These are phyloP conservation scores for Exophiala sideris DNA, from an alignment of 2,329 filamentous ascomycete species.

Conservation along the genomic window DNA sequence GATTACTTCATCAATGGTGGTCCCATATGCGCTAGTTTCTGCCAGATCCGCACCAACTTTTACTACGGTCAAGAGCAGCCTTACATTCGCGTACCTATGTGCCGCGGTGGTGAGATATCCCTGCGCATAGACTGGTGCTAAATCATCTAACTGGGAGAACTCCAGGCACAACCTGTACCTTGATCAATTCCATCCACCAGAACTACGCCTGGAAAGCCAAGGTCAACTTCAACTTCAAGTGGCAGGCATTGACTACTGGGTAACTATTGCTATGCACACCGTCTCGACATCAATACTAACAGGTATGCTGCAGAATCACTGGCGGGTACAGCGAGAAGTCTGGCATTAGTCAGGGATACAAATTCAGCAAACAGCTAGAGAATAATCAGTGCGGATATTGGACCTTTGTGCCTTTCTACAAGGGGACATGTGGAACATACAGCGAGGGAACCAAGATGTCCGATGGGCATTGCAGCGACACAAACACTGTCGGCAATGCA, in stretches of 20 bases:
- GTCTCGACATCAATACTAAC: neutral
- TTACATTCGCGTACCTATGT: conserved; percentile 1
- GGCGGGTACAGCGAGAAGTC: conserved; percentile 5
- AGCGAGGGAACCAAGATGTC: neutral
- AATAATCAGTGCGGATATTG: conserved; percentile 12
- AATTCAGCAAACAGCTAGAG: conserved; percentile 3
- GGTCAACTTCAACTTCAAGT: conserved; percentile 4
- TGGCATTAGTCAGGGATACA: conserved; percentile 7
- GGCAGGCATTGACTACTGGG: neutral
- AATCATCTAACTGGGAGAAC: neutral
- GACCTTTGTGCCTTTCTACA: conserved; percentile 9
- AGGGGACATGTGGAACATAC: conserved; percentile 7
- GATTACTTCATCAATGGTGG: neutral
- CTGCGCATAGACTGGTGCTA: neutral
- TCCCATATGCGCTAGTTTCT: conserved; percentile 6
- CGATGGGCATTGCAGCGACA: neutral
- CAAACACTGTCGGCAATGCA: neutral
- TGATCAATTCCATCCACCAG: neutral
- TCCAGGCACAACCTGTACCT: conserved; percentile 1
- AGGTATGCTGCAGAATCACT: neutral
- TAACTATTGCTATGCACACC: neutral
- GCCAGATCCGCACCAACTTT: conserved; percentile 8
- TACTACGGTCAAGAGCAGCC: conserved; percentile 8
- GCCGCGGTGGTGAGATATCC: neutral
- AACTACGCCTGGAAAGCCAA: conserved; percentile 1